Evolutionary conservation across 768 basidiomycete genomes (phyloP), one percentile per base, ranked within the genome.

Genomic region (Leccinum ochraceum): DNA sequence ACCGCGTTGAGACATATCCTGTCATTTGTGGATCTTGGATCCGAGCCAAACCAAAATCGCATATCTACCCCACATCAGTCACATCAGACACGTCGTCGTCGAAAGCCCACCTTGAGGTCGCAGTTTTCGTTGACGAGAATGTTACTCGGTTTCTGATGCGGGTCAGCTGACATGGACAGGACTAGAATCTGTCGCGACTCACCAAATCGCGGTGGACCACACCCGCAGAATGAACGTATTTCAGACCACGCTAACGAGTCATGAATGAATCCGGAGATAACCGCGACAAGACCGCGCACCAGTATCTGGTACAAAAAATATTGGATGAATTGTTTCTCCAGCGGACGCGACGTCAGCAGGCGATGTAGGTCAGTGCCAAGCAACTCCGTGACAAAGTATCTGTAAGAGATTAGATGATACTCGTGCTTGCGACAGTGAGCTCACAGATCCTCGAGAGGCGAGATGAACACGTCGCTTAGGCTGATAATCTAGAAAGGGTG

Each of bases 1-100:
- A 99, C 66, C 97, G 83, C 55, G 97, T 99, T 59, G 97, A 98
- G 62, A 98, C 97, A 72, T 98, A 99, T 63, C 97, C 97, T 1
- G 97, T 99, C 97, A 99, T 99, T 74, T 99, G 97, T 5, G 96
- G 96, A 74, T 99, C 97, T 76, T 98, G 97, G 64, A 99, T 95
- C 56, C 97, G 92, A 37, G 97, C 97, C 44, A 99, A 83, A 60
- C 97, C 97, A 75, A 99, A 99, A 76, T 99, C 97, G 73, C 97
- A 99, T 70, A 98, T 98, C 94, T 95, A 61, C 13, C 53, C 32
- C 52, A 60, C 3, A 54, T 66, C 53, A 63, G 54, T 52, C 26
- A 30, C 1, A 42, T 39, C 58, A 46, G 4, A 54, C 11, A 62
- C 51, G 48, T 11, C 32, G n/a, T 30, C 32, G 26, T 30, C 53